These are phyloP conservation scores for Fusarium mangiferae DNA, from an alignment of 2,329 filamentous ascomycete species.

Conservation along the genomic window DNA sequence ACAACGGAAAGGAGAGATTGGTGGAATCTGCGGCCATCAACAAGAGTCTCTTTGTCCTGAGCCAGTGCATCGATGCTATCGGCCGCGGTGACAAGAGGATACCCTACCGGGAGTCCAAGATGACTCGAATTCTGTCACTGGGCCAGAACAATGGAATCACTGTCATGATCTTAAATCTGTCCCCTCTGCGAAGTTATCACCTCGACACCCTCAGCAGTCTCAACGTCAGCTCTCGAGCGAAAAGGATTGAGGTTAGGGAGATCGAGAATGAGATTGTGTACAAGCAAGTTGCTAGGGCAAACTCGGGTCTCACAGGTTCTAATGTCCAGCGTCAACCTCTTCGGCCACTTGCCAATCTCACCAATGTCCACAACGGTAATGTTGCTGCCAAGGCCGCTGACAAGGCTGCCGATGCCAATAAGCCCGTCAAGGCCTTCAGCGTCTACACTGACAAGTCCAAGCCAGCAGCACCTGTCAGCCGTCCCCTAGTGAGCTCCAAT, in stretches of 20 bases:
- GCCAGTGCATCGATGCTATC: constrained; percentile 96
- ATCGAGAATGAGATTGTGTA: constrained; percentile 96
- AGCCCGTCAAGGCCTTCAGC: constrained; percentile 84
- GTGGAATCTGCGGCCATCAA: constrained; percentile 98
- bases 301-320: constrained; percentile 50
- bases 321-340: constrained; percentile 76
- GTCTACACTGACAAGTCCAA: constrained; percentile 84
- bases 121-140: constrained; percentile 92
- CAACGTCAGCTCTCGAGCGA: constrained; percentile 94
- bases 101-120: constrained; percentile 94
- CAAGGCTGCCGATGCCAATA: constrained; percentile 54
- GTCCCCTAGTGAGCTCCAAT: constrained; percentile 49
- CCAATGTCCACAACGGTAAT: constrained; percentile 75
- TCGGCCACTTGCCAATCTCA: constrained; percentile 77
- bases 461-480: constrained; percentile 51
- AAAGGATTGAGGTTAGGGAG: constrained; percentile 95
- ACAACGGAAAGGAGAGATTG: constrained; percentile 90
- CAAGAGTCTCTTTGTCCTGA: constrained; percentile 94
- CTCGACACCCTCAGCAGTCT: constrained; percentile 92
- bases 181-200: constrained; percentile 91
- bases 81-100: constrained; percentile 79
- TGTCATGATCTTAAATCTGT: constrained; percentile 95
- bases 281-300: constrained; percentile 74
- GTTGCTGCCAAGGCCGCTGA: constrained; percentile 60
- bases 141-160: constrained; percentile 96